Percentiles rank a stretch among this genome's conserved stretches.
Conservation (phyloP, 2,329 filamentous ascomycete genomes). For the Ophiostoma ulmi region DNA sequence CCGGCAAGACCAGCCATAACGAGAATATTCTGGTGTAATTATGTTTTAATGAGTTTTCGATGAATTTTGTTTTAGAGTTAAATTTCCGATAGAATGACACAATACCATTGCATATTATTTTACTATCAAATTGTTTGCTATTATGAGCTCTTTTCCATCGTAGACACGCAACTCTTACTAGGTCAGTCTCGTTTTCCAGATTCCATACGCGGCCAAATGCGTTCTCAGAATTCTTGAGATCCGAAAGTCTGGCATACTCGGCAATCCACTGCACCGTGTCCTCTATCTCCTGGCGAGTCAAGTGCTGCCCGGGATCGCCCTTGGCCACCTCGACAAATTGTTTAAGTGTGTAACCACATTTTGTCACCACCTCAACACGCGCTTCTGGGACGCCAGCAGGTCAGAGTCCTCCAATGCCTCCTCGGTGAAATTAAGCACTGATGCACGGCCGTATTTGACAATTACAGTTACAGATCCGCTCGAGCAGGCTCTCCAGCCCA, state of each 20-base stretch:
- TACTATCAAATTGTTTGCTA: background rate
- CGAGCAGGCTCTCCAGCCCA: slow-evolving; percentile 51
- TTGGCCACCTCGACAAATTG: slow-evolving; percentile 18
- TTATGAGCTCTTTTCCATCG: no score
- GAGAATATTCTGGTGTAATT: slow-evolving; percentile 1
- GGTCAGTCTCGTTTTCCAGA: slow-evolving; percentile 12
- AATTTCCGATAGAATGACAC: background rate
- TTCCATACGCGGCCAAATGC: slow-evolving; percentile 11
- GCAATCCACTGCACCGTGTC: slow-evolving; percentile 15
- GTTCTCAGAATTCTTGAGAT: background rate
- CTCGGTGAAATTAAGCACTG: slow-evolving; percentile 19
- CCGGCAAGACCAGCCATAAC: background rate
- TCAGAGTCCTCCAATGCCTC: background rate
- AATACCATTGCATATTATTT: background rate
- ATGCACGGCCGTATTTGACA: slow-evolving; percentile 9
- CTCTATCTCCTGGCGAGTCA: slow-evolving; percentile 12
- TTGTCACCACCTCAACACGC: slow-evolving; percentile 11
- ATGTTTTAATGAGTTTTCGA: background rate
- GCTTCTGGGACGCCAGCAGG: slow-evolving; percentile 15
- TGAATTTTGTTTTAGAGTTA: background rate
- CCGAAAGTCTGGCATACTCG: background rate
- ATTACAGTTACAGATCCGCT: background rate
- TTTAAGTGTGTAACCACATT: background rate
- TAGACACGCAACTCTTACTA: background rate
- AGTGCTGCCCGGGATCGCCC: slow-evolving; percentile 16